Evolutionary conservation across 2,329 filamentous ascomycete genomes (phyloP), one percentile per base, ranked within the genome.

Genomic region (Sporothrix phasma): DNA sequence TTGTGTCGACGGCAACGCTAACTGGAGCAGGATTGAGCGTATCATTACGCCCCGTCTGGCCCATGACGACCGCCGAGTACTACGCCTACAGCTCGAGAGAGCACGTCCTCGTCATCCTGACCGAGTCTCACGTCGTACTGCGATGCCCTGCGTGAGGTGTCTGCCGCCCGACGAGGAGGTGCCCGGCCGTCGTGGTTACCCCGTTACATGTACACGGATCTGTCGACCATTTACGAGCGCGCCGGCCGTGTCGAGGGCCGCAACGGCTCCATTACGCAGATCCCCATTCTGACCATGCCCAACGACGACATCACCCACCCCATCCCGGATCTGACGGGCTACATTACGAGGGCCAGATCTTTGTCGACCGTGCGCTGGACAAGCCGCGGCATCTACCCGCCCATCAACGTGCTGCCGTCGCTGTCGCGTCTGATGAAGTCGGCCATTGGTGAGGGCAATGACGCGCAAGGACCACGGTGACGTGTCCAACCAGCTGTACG

Each of bases 131-230:
- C 94, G 1, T 92, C 94, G 59, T 99, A 99, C 84, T 99, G 95
- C 77, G 94, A 99, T 77, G 95, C 94, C 69, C 88, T 99, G 69
- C 94, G 94, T 85, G 94, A 99, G 79, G 94, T 99, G 60, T 99
- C 94, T 15, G 93, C 94, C 63, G 94, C 94, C 62, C 87, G 94
- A n/a, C 80, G 94, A 99, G 84, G 94, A 99, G 87, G 94, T 99
- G 49, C 94, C 94, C 46, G 94, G 94, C 83, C 93, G 94, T 77
- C 93, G 94, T 87, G 94, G 94, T 84, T 99, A 94, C 81, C 94
- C 94, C 62, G 94, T 90, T 99, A 99, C 84, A 99, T 99, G 94
- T 99, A 99, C 83, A 99, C 94, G 71, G 95, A 99, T 86, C 89
- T 99, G 87, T 97, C 94, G 66, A 99, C 94, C 74, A 97, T 99